Percentiles rank a stretch among this genome's conserved stretches.
Evolutionary conservation across 768 basidiomycete genomes (phyloP).

Genomic region (Naganishia onofrii): DNA sequence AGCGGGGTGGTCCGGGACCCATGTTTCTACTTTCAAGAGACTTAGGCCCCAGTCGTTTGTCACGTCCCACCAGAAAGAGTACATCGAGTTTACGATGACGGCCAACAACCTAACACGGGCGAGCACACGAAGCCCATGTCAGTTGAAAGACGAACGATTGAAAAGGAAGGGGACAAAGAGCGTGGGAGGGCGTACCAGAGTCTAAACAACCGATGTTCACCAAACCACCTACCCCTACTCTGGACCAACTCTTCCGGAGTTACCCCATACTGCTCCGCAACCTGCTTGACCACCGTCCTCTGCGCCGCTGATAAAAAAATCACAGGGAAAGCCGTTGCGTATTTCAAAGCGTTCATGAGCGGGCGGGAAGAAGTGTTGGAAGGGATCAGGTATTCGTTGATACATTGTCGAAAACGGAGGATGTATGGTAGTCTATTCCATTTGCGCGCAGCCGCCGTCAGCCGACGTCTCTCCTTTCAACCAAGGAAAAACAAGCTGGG

Average conservation of each 20-base stretch:
- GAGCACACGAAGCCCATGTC: too few species aligned
- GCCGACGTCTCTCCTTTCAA: too few species aligned
- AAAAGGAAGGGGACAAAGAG: not conserved
- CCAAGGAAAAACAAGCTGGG: not conserved
- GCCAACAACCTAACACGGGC: constrained; percentile 66
- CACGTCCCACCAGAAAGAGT: constrained; percentile 99
- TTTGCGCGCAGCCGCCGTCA: too few species aligned
- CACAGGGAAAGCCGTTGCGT: constrained; percentile 92
- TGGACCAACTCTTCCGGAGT: constrained; percentile 39
- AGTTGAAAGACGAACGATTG: too few species aligned
- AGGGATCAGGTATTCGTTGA: constrained; percentile 72
- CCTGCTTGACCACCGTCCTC: constrained; percentile 65
- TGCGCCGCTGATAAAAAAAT: constrained; percentile 92
- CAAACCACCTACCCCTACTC: constrained; percentile 61
- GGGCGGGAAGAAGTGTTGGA: constrained; percentile 68
- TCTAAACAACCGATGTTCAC: constrained; percentile 74
- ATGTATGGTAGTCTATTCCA: constrained; percentile 73
- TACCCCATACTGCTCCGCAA: constrained; percentile 58
- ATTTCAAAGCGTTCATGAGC: constrained; percentile 89
- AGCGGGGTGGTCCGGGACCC: constrained; percentile 35
- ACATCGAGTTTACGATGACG: constrained; percentile 81
- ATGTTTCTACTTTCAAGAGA: constrained; percentile 59
- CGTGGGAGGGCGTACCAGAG: constrained; percentile 67
- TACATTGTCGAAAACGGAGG: constrained; percentile 88
- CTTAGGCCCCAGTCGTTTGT: constrained; percentile 96